Percentiles rank a stretch among this genome's conserved stretches.
Evolutionary conservation across 352 stramenopile species (phyloP).

Genomic region (Phytophthora nicotianae): DNA sequence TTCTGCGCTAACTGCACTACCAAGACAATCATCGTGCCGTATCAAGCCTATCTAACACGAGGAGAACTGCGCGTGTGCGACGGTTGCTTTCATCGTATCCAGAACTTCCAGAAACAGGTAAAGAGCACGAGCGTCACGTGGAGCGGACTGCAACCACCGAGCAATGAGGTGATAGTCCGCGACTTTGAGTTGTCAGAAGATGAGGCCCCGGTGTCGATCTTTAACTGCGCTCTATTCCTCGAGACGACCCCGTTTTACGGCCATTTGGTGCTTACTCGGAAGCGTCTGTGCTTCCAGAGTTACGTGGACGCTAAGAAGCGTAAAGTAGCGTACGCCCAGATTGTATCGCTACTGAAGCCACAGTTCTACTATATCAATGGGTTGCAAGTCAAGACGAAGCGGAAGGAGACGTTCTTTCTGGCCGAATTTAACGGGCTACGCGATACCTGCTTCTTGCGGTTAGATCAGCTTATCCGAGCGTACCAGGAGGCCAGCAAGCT

Average conservation of each 20-base stretch:
- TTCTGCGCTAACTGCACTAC: constrained; percentile 71
- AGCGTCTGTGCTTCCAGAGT: constrained; percentile 68
- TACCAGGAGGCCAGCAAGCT: constrained; percentile 57
- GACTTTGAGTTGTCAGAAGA: constrained; percentile 53
- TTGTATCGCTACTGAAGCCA: constrained; percentile 75
- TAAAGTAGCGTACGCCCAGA: constrained; percentile 64
- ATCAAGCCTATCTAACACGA: constrained; percentile 57
- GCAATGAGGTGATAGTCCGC: constrained; percentile 32
- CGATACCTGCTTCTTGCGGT: constrained; percentile 69
- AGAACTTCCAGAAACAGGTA: constrained; percentile 72
- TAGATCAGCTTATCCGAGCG: constrained; percentile 75
- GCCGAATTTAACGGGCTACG: constrained; percentile 82
- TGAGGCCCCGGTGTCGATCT: constrained; percentile 64
- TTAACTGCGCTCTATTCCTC: constrained; percentile 80
- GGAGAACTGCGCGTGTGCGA: constrained; percentile 78
- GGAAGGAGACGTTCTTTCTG: constrained; percentile 72
- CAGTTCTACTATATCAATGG: constrained; percentile 89
- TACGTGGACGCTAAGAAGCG: constrained; percentile 51
- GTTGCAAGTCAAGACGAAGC: constrained; percentile 72
- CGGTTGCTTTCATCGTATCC: constrained; percentile 71
- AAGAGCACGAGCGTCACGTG: constrained; percentile 66
- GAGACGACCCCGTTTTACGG: constrained; percentile 77
- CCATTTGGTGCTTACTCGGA: constrained; percentile 73
- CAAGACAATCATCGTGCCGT: constrained; percentile 63
- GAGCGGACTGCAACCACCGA: constrained; percentile 58